phyloP scores from a whole-genome alignment of 768 basidiomycete genomes.

The Kwoniella pini region DNA sequence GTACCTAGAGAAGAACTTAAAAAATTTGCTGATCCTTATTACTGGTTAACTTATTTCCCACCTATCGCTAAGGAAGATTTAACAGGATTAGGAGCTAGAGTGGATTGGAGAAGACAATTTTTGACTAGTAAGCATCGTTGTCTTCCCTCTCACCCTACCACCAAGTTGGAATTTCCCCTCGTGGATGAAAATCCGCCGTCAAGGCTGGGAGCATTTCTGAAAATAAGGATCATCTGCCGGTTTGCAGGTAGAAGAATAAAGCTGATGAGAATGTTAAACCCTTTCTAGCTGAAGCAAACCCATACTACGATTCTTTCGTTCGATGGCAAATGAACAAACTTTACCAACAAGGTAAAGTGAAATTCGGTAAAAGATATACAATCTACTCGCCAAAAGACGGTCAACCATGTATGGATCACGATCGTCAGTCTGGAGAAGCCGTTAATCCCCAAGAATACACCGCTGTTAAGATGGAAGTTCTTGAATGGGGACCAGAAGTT shows the following conservation, averaged over 20 bases:
- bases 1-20: slow-evolving; percentile 88
- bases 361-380: slow-evolving; percentile 97
- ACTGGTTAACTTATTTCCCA: slow-evolving; percentile 94
- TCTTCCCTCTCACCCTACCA: no score
- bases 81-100: slow-evolving; percentile 83
- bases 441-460: slow-evolving; percentile 95
- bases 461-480: slow-evolving; percentile 88
- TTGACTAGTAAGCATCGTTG: slow-evolving; percentile 63
- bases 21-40: slow-evolving; percentile 89
- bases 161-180: no score
- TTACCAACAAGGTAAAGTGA: slow-evolving; percentile 82
- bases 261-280: slow-evolving; percentile 6
- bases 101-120: slow-evolving; percentile 96
- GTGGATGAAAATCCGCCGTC: no score
- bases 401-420: slow-evolving; percentile 99
- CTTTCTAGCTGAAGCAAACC: slow-evolving; percentile 72
- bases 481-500: slow-evolving; percentile 75
- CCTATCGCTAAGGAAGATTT: slow-evolving; percentile 92
- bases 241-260: background rate
- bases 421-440: slow-evolving; percentile 91
- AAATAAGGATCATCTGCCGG: background rate
- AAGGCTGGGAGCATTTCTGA: no score
- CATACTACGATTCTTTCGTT: slow-evolving; percentile 95
- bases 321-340: slow-evolving; percentile 98
- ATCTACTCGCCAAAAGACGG: slow-evolving; percentile 99